Conservation (phyloP, 306 rosid species). For the Castanospermum australe region DNA sequence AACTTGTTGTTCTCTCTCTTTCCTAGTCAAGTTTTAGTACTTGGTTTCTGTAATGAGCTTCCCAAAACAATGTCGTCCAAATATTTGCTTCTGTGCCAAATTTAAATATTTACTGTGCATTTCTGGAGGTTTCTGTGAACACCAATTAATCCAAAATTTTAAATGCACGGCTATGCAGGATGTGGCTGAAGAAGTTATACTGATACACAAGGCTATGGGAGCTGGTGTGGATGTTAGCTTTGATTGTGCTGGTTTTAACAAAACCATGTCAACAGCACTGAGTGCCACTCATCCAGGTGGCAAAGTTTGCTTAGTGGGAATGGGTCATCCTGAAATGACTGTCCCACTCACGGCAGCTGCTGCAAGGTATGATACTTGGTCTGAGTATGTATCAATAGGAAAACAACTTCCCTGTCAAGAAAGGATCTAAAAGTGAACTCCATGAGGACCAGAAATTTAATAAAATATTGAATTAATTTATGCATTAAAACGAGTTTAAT, state of each 20-base stretch:
- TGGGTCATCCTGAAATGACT: conserved; percentile 82
- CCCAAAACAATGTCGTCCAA: background rate
- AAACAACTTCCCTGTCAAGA: background rate
- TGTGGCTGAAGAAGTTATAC: conserved; percentile 58
- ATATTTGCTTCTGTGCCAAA: background rate
- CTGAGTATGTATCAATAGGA: background rate
- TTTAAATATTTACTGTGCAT: background rate
- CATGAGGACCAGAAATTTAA: background rate
- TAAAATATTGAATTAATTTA: no score
- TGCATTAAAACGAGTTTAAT: no score
- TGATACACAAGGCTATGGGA: conserved; percentile 62
- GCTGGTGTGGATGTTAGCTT: conserved; percentile 61
- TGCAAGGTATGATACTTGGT: conserved; percentile 52
- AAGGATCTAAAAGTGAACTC: background rate
- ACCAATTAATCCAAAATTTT: conserved; percentile 4
- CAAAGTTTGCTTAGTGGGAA: conserved; percentile 87
- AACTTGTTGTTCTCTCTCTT: background rate
- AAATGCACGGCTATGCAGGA: conserved; percentile 44
- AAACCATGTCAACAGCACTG: conserved; percentile 86
- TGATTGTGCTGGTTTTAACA: conserved; percentile 86
- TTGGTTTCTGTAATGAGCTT: conserved; percentile 1
- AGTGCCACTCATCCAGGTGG: conserved; percentile 77
- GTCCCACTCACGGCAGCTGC: conserved; percentile 82
- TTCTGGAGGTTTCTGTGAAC: background rate
- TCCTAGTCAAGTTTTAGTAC: background rate